Evolutionary conservation across 768 basidiomycete species (phyloP).

Genomic region (Lentinula raphanica): DNA sequence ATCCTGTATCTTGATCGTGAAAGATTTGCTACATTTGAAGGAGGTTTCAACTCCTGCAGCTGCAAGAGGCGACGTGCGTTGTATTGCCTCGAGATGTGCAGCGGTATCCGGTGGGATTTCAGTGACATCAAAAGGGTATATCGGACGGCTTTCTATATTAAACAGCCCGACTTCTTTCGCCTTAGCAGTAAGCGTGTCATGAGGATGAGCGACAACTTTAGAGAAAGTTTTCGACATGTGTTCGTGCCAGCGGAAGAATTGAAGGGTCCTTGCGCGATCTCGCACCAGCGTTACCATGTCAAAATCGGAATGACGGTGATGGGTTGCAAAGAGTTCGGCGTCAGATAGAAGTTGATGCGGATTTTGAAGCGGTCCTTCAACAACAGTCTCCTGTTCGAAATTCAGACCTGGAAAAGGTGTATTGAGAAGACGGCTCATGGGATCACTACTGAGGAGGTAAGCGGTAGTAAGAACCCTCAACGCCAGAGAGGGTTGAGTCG

Average conservation of each 20-base stretch:
- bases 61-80: not conserved
- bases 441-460: conserved; percentile 6
- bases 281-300: conserved; percentile 17
- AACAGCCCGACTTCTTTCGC: conserved; percentile 9
- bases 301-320: conserved; percentile 20
- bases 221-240: conserved; percentile 11
- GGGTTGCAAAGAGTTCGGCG: conserved; percentile 17
- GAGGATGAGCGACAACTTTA: conserved; percentile 13
- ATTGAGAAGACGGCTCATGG: not conserved
- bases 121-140: conserved; percentile 8
- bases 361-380: not conserved
- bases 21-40: conserved; percentile 4
- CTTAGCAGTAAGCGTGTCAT: conserved; percentile 12
- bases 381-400: not conserved
- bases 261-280: conserved; percentile 18
- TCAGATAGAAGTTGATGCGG: conserved; percentile 8
- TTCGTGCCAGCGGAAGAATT: conserved; percentile 23
- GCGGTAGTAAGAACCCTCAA: conserved; percentile 13
- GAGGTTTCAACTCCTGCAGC: not conserved
- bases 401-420: not conserved
- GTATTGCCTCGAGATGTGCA: too few relatives aligned
- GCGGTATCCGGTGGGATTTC: not conserved
- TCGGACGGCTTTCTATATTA: conserved; percentile 6
- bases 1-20: conserved; percentile 1
- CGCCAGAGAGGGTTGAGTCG: conserved; percentile 10